Conservation (phyloP, 108 stramenopile species). For the Cyclotella atomus region DNA sequence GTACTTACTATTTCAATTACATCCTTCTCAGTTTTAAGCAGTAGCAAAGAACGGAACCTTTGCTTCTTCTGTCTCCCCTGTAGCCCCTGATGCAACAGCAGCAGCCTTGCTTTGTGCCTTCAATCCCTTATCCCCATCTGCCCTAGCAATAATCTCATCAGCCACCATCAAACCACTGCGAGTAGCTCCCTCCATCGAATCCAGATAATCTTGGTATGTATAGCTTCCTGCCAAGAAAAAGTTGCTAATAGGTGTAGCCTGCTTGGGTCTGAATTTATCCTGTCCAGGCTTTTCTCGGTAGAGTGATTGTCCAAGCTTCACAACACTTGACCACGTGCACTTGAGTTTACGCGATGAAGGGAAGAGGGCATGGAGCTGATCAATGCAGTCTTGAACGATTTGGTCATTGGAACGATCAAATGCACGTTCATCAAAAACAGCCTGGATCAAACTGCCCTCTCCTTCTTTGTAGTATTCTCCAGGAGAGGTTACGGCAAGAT, state of each 20-base stretch:
- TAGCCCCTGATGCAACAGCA: not conserved
- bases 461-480: slow-evolving; percentile 95
- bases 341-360: slow-evolving; percentile 91
- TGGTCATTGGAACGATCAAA: slow-evolving; percentile 78
- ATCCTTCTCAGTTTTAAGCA: too few species aligned
- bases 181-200: slow-evolving; percentile 98
- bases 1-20: too few species aligned
- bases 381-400: slow-evolving; percentile 86
- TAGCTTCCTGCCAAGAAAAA: slow-evolving; percentile 97
- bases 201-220: slow-evolving; percentile 97
- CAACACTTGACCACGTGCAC: slow-evolving; percentile 95
- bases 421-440: slow-evolving; percentile 92
- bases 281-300: slow-evolving; percentile 95
- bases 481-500: slow-evolving; percentile 93
- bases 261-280: slow-evolving; percentile 93
- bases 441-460: slow-evolving; percentile 89
- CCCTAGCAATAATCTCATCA: slow-evolving; percentile 92
- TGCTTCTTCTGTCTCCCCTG: not conserved
- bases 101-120: slow-evolving; percentile 49
- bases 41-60: slow-evolving; percentile 50
- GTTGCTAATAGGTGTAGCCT: slow-evolving; percentile 95
- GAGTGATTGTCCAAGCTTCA: slow-evolving; percentile 91
- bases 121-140: slow-evolving; percentile 79
- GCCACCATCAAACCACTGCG: slow-evolving; percentile 94
- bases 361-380: slow-evolving; percentile 86